Base-by-base conservation (phyloP, 768 basidiomycete genomes). In the Tricholoma terreum region DNA sequence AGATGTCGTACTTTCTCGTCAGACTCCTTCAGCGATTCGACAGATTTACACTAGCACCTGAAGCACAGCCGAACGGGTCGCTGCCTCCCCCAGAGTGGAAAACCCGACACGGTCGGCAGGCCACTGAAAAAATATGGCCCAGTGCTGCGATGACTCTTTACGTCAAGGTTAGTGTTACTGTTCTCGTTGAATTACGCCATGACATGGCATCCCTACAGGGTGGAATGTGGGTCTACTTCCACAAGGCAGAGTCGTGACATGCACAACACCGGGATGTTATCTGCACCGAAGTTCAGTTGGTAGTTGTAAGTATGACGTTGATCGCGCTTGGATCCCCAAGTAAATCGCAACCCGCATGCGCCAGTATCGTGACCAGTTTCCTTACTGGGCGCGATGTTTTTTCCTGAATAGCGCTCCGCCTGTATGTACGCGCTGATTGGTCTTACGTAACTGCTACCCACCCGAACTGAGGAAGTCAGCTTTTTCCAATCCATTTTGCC, bases 1-100 rank as follows among this genome's bases (percentile, higher is more conserved):
- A 90, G 70, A 83, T 84, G 49, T 83, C 85, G n/a, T 90, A 82
- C 65, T 83, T 90, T 69, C 79, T 90, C 42, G 82, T 84, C 9
- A 77, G 85, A 30, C 71, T 90, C 34, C 71, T 90, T 50, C 89
- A 90, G 64, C 78, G 76, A 21, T 89, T 84, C 60, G 81, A 84
- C 59, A 72, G 76, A 3, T 82, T 90, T 60, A 75, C 80, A 14
- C 71, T 90, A 34, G 82, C 84, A 1, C 67, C 78, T 22, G 86
- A 91, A 57, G 76, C 75, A 11, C 87, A 87, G 58, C 87, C 87
- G 0, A 67, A 66, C 51, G 83, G 77, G 0, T 87, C 85, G n/a
- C 64, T 83, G 42, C 87, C 87, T 3, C 87, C 84, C 21, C 51
- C 69, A 0, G 78, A 82, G 60, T 89, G 88, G 87, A 73, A 77